Base-by-base conservation (phyloP, 2,329 filamentous ascomycete genomes). In the Exutisphaerella laricina region DNA sequence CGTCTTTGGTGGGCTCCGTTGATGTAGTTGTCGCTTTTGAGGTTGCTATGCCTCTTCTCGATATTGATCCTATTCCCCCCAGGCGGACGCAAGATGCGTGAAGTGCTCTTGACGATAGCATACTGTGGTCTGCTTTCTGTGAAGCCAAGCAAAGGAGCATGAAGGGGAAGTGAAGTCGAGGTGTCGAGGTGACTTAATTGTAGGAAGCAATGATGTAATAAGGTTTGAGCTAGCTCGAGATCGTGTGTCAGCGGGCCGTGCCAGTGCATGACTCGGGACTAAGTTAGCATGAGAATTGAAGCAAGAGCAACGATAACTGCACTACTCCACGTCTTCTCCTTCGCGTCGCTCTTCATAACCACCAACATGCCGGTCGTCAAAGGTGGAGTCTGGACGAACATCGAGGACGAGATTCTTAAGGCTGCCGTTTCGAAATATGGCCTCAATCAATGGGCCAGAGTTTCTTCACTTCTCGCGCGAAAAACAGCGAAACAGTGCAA, bases 401-500 rank as follows among this genome's bases (percentile, higher is more conserved):
- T 82, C 53, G 79, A 83, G 75, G 92, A 98, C 71, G 92, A 98
- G 69, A 94, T 97, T 61, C 84, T 98, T 70, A 96, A 97, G 70
- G 89, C 88, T 43, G 85, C 85, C 46, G 88, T 94, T 53, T 92
- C 86, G 57, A 95, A 95, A 67, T 95, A 95, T 74, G 88, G 88
- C 37, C 77, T 95, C 18, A 92, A 95, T 63, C 92, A 98, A 70
- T 98, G 92, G 92, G 90, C 92, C 63, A 90, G 92, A 67, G 92
- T 97, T 52, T 96, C 92, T 43, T 97, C 92, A 45, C 79, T 98
- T 53, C 82, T 98, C 54, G 90, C 90, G 64, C 87, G 94, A 61
- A 98, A 98, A 69, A 97, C 92, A 22, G 83, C 92, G 39, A 98
- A 98, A 72, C 92, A 98, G 72, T 98, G 92, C 80, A 98, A 98